phyloP scores from a whole-genome alignment of 2,329 filamentous ascomycete genomes.

The Xylariaceae sp. region DNA sequence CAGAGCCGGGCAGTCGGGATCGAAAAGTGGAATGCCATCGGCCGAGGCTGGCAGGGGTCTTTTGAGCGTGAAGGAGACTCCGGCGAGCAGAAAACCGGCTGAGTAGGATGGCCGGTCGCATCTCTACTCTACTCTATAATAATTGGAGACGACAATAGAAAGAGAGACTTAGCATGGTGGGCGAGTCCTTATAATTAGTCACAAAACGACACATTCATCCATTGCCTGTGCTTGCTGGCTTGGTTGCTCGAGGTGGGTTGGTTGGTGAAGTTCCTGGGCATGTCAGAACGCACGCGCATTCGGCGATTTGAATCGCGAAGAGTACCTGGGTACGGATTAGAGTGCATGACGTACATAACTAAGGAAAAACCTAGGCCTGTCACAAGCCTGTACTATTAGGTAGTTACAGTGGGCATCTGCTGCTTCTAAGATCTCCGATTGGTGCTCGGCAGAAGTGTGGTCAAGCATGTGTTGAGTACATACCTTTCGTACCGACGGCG shows the following conservation, averaged over 20 bases:
- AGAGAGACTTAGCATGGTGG: conserved; percentile 15
- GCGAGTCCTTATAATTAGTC: no score
- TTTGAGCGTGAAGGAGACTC: conserved; percentile 27
- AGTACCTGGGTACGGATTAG: no score
- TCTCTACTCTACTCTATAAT: conserved; percentile 36
- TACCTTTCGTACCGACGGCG: background rate
- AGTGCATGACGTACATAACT: no score
- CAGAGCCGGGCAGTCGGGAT: conserved; percentile 7
- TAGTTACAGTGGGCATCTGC: background rate
- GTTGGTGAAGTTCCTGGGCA: background rate
- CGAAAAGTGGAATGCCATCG: conserved; percentile 29
- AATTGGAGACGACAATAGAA: conserved; percentile 12
- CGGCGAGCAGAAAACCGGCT: conserved; percentile 49
- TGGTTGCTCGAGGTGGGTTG: background rate
- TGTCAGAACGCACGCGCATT: background rate
- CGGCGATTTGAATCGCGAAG: conserved; percentile 10
- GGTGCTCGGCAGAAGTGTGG: background rate
- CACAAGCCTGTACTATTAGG: no score
- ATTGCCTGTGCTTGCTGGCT: background rate
- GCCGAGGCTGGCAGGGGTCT: conserved; percentile 13
- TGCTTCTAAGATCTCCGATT: no score
- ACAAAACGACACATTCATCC: background rate
- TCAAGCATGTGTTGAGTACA: background rate
- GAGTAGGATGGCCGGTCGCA: conserved; percentile 49
- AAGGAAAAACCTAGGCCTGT: no score